Conservation (phyloP, 345 rosid species). For the Alliaria petiolata region DNA sequence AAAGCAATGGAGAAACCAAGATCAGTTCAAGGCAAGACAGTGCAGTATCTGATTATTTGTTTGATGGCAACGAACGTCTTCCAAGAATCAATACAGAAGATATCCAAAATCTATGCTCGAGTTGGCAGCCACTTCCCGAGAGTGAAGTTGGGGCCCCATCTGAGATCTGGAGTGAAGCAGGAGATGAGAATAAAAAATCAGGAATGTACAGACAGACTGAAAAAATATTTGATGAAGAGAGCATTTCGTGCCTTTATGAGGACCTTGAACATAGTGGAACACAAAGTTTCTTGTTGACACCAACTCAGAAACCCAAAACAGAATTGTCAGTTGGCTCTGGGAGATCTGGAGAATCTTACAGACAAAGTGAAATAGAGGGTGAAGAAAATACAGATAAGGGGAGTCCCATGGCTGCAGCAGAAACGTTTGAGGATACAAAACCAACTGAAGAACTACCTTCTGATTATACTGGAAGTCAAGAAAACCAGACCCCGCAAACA, state of each 20-base stretch:
- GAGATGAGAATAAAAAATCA: not conserved
- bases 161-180: constrained; percentile 12
- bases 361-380: constrained; percentile 10
- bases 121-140: not conserved
- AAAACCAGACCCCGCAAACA: constrained; percentile 38
- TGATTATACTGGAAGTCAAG: constrained; percentile 25
- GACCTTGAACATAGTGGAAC: constrained; percentile 8
- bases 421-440: constrained; percentile 40
- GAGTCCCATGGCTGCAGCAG: constrained; percentile 22
- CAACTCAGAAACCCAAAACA: constrained; percentile 1
- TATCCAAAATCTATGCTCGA: constrained; percentile 7
- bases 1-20: constrained; percentile 4
- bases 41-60: constrained; percentile 5
- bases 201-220: not conserved
- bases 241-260: constrained; percentile 13
- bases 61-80: not conserved
- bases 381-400: constrained; percentile 11
- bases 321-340: constrained; percentile 5
- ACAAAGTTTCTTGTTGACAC: constrained; percentile 5
- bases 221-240: not conserved
- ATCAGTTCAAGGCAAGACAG: constrained; percentile 5
- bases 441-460: constrained; percentile 23
- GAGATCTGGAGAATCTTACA: constrained; percentile 13
- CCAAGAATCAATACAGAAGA: constrained; percentile 2
- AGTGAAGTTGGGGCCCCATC: not conserved